Percentiles rank a stretch among this genome's conserved stretches.
Evolutionary conservation across 2,329 filamentous ascomycete species (phyloP).

Genomic region (Paramyrothecium roridum): DNA sequence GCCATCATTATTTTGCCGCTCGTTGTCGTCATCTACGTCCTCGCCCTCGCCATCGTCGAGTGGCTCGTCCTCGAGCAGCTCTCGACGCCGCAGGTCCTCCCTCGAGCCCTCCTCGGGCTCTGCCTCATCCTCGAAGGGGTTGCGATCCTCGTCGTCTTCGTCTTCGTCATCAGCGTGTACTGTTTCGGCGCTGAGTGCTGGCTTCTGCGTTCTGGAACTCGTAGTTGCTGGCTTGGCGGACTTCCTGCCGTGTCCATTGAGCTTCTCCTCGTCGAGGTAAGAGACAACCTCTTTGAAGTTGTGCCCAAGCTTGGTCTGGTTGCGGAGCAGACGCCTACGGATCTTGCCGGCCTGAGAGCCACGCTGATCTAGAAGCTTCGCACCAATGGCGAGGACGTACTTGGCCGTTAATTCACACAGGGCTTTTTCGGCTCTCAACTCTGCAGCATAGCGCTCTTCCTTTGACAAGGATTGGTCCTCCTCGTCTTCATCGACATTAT

Average conservation of each 20-base stretch:
- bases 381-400: constrained; percentile 76
- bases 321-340: constrained; percentile 69
- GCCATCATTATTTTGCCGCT: constrained; percentile 29
- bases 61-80: constrained; percentile 49
- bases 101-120: constrained; percentile 57
- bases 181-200: constrained; percentile 39
- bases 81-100: constrained; percentile 54
- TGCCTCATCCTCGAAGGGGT: constrained; percentile 43
- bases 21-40: constrained; percentile 22
- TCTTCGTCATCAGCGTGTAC: constrained; percentile 40
- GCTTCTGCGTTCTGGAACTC: constrained; percentile 27
- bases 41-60: constrained; percentile 32
- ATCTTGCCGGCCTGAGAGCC: constrained; percentile 61
- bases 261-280: constrained; percentile 70
- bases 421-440: constrained; percentile 76
- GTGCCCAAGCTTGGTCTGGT: constrained; percentile 74
- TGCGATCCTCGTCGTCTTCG: constrained; percentile 35
- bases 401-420: constrained; percentile 85
- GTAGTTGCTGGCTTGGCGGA: constrained; percentile 15
- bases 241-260: constrained; percentile 42
- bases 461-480: constrained; percentile 51
- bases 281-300: constrained; percentile 84
- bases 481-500: constrained; percentile 50
- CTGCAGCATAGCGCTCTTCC: constrained; percentile 58
- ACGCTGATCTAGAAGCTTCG: constrained; percentile 66